A percentile compares a stretch with the other conserved stretches of the same genome.
Evolutionary conservation across 495 filamentous ascomycete species (phyloP).

Genomic region (Lepidopterella palustris): DNA sequence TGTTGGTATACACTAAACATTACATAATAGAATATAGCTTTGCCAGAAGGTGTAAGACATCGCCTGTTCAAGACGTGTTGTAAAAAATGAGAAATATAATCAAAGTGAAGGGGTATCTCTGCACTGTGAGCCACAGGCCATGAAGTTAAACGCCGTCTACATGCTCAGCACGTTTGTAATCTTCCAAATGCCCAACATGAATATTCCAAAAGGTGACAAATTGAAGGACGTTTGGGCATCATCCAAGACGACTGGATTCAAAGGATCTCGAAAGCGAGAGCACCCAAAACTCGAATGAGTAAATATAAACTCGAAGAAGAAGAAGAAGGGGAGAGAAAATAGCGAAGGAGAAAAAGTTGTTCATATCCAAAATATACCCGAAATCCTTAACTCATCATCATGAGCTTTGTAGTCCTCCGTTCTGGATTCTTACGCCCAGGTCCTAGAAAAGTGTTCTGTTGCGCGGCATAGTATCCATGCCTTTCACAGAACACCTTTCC

Average conservation of each 20-base stretch:
- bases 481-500: conserved; percentile 72
- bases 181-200: background rate
- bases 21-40: conserved; percentile 12
- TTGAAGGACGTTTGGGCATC: background rate
- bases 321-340: background rate
- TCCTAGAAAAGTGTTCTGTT: conserved; percentile 37
- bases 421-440: conserved; percentile 46
- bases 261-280: background rate
- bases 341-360: background rate
- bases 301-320: background rate
- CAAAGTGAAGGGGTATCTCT: conserved; percentile 13
- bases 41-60: background rate
- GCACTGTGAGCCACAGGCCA: background rate
- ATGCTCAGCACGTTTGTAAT: background rate
- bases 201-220: too few species aligned
- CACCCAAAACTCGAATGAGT: background rate
- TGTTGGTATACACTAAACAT: conserved; percentile 24
- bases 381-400: conserved; percentile 58
- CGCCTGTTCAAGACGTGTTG: background rate
- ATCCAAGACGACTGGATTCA: background rate
- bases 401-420: conserved; percentile 75
- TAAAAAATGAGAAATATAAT: background rate
- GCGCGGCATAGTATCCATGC: conserved; percentile 64
- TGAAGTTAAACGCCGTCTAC: background rate
- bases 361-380: background rate